Evolutionary conservation across 352 stramenopile species (phyloP), one percentile per base, ranked within the genome.

Genomic region (Pythium oligandrum): DNA sequence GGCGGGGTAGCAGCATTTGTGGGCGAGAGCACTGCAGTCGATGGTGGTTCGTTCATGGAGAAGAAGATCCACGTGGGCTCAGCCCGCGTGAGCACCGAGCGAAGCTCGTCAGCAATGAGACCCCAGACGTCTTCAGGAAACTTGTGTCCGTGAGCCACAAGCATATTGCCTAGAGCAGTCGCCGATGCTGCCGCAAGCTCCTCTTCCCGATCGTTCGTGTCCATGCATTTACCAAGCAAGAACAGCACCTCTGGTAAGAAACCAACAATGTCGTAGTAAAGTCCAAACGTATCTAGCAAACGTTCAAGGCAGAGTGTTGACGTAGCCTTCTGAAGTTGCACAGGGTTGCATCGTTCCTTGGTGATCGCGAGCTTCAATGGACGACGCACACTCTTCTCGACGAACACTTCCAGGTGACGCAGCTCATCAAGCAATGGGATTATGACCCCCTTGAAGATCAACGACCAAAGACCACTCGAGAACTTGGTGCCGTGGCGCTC

Each of bases 391-490:
- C 70, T 63, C 32, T 75, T 78, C 38, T 87, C 76, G 3, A 87
- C 64, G 46, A 74, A 68, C 33, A 86, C 64, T 53, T 90, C 80
- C 4, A 88, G 61, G 40, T 88, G 79, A 4, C 71, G 77, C 40
- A 93, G 54, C 39, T 93, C 76, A 38, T 90, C 78, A 38, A 96
- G 65, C 35, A 96, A 51, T 4, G 86, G 85, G 44, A 95, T 89
- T 1, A 96, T 49, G n/a, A 96, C 80, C 32, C 78, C 83, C 48
- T 89, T 86, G 54, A 93, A 96, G 5, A 96, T 64, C 17, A 95
- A 61, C 4, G 72, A 74, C 88, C 86, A 96, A 4, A 96, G 64
- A 10, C 80, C 77, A 0, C 68, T 61, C 0, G 74, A 89, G 47
- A 96, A 94, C 55, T 90, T 86, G 5, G 49, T 53, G 33, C 83